These are phyloP conservation scores for Rhodotorula sphaerocarpa DNA, from an alignment of 768 basidiomycete genomes.

Conservation along the genomic window DNA sequence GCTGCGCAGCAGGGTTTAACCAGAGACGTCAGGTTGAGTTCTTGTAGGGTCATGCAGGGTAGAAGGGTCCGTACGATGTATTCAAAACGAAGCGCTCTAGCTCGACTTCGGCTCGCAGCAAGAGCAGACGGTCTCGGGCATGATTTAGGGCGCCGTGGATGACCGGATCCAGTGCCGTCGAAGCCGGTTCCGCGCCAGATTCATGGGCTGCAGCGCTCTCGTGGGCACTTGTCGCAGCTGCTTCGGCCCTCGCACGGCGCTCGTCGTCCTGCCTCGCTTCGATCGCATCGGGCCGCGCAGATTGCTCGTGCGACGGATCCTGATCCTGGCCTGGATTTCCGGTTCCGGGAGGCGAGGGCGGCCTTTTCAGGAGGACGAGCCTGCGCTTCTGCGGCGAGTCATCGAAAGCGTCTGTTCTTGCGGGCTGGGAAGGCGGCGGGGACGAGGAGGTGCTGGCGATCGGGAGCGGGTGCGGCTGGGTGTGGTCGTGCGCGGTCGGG, in stretches of 20 bases:
- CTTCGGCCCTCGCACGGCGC: too few relatives aligned
- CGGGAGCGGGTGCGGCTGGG: background rate
- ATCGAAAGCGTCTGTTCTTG: background rate
- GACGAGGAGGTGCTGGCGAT: slow-evolving; percentile 5
- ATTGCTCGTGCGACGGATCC: too few relatives aligned
- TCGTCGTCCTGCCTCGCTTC: background rate
- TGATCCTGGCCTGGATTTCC: background rate
- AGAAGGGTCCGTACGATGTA: background rate
- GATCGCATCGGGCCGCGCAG: background rate
- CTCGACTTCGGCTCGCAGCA: slow-evolving; percentile 31
- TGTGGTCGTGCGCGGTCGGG: too few relatives aligned
- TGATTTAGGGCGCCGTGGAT: slow-evolving; percentile 13
- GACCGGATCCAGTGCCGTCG: slow-evolving; percentile 12
- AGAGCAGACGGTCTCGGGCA: slow-evolving; percentile 23
- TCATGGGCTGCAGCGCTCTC: accelerated
- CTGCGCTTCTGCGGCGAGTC: background rate
- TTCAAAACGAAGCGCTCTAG: slow-evolving; percentile 27
- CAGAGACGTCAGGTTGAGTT: too few relatives aligned
- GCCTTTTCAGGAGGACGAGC: slow-evolving; percentile 5
- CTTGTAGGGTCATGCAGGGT: too few relatives aligned
- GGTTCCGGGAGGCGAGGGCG: background rate
- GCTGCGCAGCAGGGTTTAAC: background rate
- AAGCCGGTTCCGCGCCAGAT: background rate
- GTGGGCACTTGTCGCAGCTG: too few relatives aligned
- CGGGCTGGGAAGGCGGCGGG: background rate